Percentiles rank a stretch among this genome's conserved stretches.
Evolutionary conservation across 306 rosid genomes (phyloP).

Genomic region (Lathyrus tuberosus): DNA sequence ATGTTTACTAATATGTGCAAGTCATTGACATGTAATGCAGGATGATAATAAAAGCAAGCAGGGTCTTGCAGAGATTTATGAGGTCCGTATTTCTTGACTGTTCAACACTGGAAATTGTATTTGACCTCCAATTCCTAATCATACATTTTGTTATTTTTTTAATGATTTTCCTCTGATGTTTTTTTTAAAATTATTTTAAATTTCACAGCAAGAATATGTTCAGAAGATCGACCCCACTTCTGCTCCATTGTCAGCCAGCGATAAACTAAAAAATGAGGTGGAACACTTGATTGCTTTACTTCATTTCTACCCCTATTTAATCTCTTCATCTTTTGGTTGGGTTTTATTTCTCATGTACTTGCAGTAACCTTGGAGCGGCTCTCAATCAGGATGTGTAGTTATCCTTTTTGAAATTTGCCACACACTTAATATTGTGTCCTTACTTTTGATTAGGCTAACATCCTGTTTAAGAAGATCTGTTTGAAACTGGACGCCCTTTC

Average conservation of each 20-base stretch:
- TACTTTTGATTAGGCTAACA: constrained; percentile 67
- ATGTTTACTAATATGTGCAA: constrained; percentile 32
- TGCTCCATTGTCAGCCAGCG: constrained; percentile 69
- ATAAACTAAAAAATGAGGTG: constrained; percentile 83
- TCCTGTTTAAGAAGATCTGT: constrained; percentile 74
- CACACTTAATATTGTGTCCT: constrained; percentile 37
- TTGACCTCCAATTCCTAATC: constrained; percentile 7
- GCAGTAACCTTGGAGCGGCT: neutral
- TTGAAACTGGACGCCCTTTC: constrained; percentile 92
- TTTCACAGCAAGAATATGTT: constrained; percentile 81
- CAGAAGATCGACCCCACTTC: constrained; percentile 62
- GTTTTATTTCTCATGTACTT: constrained; percentile 30
- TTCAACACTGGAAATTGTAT: constrained; percentile 28
- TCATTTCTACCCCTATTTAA: constrained; percentile 22
- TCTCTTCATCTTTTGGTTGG: constrained; percentile 13
- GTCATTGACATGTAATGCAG: constrained; percentile 48
- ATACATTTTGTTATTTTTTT: constrained; percentile 17
- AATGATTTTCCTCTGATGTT: constrained; percentile 18
- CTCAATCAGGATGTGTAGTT: constrained; percentile 21
- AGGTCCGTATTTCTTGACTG: constrained; percentile 64
- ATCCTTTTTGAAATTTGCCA: constrained; percentile 24
- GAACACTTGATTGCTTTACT: constrained; percentile 26
- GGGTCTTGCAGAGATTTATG: constrained; percentile 86
- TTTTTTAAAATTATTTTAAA: constrained; percentile 11
- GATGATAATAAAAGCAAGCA: constrained; percentile 90